Conservation (phyloP, 2,329 filamentous ascomycete genomes). For the Colletotrichum graminicola region DNA sequence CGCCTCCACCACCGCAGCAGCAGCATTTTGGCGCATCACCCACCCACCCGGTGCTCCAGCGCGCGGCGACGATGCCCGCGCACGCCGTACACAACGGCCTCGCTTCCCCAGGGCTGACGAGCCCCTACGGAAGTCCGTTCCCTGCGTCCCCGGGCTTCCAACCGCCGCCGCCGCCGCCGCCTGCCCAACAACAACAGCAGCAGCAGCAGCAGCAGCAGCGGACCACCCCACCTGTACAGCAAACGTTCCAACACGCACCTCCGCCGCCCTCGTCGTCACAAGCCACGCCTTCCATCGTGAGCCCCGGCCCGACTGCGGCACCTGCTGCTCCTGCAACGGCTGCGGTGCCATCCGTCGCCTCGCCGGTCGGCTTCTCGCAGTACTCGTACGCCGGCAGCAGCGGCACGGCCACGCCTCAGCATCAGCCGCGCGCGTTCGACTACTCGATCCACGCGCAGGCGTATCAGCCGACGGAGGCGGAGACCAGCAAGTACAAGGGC, state of each 20-base stretch:
- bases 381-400: conserved; percentile 58
- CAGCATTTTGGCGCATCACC: conserved; percentile 50
- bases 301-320: conserved; percentile 46
- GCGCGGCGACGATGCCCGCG: conserved; percentile 63
- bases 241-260: conserved; percentile 45
- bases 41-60: conserved; percentile 60
- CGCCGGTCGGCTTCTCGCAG: conserved; percentile 68
- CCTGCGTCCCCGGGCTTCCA: conserved; percentile 59
- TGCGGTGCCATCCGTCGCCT: conserved; percentile 47
- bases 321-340: no score
- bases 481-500: conserved; percentile 60
- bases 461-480: conserved; percentile 76
- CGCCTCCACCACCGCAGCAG: conserved; percentile 51
- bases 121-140: conserved; percentile 61
- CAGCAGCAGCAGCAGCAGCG: conserved; percentile 36
- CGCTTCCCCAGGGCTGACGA: conserved; percentile 55
- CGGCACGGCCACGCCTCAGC: conserved; percentile 34
- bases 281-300: conserved; percentile 50
- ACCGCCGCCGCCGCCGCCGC: conserved; percentile 51
- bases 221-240: conserved; percentile 45
- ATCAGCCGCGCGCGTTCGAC: conserved; percentile 50
- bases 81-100: conserved; percentile 49
- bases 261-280: conserved; percentile 35
- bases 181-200: neutral
- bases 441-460: conserved; percentile 76